Conservation (phyloP, 352 stramenopile species). For the Phytophthora aleatoria region DNA sequence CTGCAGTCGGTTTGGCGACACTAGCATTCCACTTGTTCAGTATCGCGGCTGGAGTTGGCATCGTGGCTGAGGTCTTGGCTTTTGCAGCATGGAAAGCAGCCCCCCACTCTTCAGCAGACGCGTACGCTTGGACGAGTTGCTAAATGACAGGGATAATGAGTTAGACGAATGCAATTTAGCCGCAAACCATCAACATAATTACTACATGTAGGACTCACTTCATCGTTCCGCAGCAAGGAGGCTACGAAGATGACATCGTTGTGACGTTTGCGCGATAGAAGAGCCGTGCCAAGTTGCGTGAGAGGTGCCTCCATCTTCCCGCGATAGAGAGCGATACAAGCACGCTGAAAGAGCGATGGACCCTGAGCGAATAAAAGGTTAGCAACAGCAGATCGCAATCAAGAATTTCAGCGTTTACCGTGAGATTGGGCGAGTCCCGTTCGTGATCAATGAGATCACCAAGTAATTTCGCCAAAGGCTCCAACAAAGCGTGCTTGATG, state of each 20-base stretch:
- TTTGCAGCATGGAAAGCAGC: constrained; percentile 34
- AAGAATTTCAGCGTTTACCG: constrained; percentile 30
- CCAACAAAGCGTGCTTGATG: constrained; percentile 63
- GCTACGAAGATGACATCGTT: constrained; percentile 65
- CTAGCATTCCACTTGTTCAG: constrained; percentile 43
- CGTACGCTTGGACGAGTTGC: constrained; percentile 36
- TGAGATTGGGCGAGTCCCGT: constrained; percentile 47
- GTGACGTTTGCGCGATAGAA: constrained; percentile 26
- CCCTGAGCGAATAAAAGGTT: constrained; percentile 36
- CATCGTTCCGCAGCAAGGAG: constrained; percentile 49
- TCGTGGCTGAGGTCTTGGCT: constrained; percentile 5
- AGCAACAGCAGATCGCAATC: background rate
- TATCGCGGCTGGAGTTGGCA: constrained; percentile 11
- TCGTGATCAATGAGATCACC: constrained; percentile 25
- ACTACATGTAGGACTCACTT: constrained; percentile 23
- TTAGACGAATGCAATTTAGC: background rate
- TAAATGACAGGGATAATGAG: background rate
- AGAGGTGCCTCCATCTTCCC: constrained; percentile 31
- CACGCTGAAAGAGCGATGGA: constrained; percentile 60
- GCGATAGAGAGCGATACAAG: constrained; percentile 51
- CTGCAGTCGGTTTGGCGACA: constrained; percentile 32
- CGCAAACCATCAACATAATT: background rate
- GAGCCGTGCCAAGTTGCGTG: constrained; percentile 20
- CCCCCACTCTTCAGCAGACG: constrained; percentile 27
- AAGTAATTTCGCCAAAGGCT: constrained; percentile 46